Percentiles rank a stretch among this genome's conserved stretches.
Conservation (phyloP, 495 filamentous ascomycete genomes). For the Penicillium maclennaniae region DNA sequence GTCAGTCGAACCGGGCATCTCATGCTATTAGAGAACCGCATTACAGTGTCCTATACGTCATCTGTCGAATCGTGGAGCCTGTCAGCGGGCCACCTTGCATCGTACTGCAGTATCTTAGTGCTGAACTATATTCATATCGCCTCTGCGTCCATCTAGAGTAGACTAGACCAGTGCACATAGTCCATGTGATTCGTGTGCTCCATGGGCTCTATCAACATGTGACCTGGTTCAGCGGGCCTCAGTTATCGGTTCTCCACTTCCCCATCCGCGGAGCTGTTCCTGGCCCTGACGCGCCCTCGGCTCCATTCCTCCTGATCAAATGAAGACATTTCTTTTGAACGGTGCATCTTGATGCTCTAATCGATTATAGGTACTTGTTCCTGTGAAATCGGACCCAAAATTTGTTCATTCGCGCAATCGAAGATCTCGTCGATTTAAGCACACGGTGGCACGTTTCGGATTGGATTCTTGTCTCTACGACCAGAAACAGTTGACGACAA, state of each 20-base stretch:
- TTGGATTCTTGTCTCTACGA: background rate
- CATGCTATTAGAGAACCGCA: constrained; percentile 16
- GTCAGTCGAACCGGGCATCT: constrained; percentile 4
- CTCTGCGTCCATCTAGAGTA: background rate
- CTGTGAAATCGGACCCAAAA: background rate
- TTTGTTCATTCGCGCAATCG: background rate
- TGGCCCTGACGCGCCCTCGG: constrained; percentile 3
- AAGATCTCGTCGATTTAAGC: constrained; percentile 6
- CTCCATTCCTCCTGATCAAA: background rate
- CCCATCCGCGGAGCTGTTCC: background rate
- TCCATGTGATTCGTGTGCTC: background rate
- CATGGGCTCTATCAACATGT: background rate
- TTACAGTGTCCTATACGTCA: constrained; percentile 17
- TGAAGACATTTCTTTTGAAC: background rate
- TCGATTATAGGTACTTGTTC: background rate
- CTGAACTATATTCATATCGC: background rate
- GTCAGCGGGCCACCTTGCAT: background rate
- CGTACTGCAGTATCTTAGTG: background rate
- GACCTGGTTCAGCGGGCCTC: background rate
- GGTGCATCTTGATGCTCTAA: background rate
- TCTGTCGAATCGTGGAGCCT: background rate
- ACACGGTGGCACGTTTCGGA: constrained; percentile 16
- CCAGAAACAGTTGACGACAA: background rate
- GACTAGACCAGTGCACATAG: background rate
- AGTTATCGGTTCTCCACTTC: constrained; percentile 8